phyloP scores from a whole-genome alignment of 331 rosid species.

The Telfairia occidentalis region DNA sequence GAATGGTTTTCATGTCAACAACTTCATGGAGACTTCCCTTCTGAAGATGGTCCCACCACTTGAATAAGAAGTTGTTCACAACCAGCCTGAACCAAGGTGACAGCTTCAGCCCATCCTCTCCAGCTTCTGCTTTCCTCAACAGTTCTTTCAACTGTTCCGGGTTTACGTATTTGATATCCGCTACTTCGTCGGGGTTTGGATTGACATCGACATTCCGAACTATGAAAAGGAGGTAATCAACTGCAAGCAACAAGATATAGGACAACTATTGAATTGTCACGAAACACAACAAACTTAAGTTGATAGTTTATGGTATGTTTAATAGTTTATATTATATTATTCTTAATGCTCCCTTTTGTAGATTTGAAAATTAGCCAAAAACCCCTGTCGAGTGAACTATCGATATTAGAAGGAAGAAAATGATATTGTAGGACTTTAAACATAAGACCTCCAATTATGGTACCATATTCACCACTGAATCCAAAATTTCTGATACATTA shows the following conservation, averaged over 20 bases:
- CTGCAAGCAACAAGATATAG: constrained; percentile 29
- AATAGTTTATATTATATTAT: not conserved
- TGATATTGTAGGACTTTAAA: not conserved
- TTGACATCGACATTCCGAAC: constrained; percentile 52
- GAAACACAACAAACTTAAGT: not conserved
- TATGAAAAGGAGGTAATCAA: constrained; percentile 82
- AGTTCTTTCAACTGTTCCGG: constrained; percentile 73
- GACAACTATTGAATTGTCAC: not conserved
- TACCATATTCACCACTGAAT: not conserved
- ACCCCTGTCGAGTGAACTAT: not conserved
- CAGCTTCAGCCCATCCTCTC: constrained; percentile 85
- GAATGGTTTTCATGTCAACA: constrained; percentile 83
- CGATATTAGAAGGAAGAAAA: not conserved
- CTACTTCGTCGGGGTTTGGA: constrained; percentile 94
- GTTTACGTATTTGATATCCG: constrained; percentile 60
- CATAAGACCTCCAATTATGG: not conserved
- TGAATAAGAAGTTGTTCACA: constrained; percentile 87
- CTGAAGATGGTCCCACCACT: constrained; percentile 98
- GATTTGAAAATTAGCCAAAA: not conserved
- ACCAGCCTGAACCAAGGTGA: constrained; percentile 98
- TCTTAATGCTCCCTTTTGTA: not conserved
- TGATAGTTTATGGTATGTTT: not conserved
- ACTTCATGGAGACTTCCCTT: constrained; percentile 50
- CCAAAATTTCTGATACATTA: not conserved
- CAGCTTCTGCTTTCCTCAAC: constrained; percentile 81